A percentile compares a stretch with the other conserved stretches of the same genome.
Evolutionary conservation across 2,329 filamentous ascomycete species (phyloP).

Genomic region (Cladophialophora immunda): DNA sequence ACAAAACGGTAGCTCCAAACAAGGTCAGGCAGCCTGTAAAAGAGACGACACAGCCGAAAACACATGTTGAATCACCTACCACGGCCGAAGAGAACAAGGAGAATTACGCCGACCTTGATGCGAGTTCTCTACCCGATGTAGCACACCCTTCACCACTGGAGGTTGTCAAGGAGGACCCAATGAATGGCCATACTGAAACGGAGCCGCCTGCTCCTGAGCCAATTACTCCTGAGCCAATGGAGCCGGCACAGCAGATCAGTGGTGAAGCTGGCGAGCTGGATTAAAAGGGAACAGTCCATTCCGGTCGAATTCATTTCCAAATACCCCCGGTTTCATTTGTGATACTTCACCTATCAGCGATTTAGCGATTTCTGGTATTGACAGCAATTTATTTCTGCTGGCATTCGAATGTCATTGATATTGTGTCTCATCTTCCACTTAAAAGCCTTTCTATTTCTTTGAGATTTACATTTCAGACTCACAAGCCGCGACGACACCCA

Average conservation of each 20-base stretch:
- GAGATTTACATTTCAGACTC: background rate
- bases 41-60: conserved; percentile 27
- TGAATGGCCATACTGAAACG: conserved; percentile 9
- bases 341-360: conserved; percentile 26
- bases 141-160: conserved; percentile 21
- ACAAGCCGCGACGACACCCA: background rate
- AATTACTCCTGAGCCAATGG: conserved; percentile 13
- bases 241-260: conserved; percentile 13
- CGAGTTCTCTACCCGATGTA: conserved; percentile 14
- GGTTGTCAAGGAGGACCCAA: conserved; percentile 25
- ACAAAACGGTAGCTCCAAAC: conserved; percentile 13
- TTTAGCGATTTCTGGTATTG: conserved; percentile 30
- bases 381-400: conserved; percentile 18
- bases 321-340: conserved; percentile 23
- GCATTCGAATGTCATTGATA: conserved; percentile 30
- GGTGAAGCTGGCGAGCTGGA: conserved; percentile 14
- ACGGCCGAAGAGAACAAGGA: conserved; percentile 20
- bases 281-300: conserved; percentile 6
- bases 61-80: conserved; percentile 19
- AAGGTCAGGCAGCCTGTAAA: conserved; percentile 25
- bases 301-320: conserved; percentile 18
- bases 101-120: conserved; percentile 17
- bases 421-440: conserved; percentile 7
- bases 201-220: conserved; percentile 16
- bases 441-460: background rate